Base-by-base conservation (phyloP, 2,329 filamentous ascomycete species). In the Exophiala sideris region DNA sequence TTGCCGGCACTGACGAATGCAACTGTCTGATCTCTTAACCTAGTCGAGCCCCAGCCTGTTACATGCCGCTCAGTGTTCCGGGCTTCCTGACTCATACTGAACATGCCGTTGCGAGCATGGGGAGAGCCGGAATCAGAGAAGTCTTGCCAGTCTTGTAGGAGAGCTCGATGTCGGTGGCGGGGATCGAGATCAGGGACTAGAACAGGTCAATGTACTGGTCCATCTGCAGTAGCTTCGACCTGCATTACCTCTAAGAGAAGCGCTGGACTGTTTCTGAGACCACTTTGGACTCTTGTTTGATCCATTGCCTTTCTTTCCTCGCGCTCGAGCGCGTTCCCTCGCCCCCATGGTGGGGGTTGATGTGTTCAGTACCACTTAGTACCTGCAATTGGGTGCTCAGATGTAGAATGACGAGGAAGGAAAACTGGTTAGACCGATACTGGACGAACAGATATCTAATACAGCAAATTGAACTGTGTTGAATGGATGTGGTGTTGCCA, bases 1-100 rank as follows among this genome's bases (percentile, higher is more conserved):
- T 68, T 70, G 18, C 81, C 82, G 33, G 81, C 83, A 65, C 81
- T 84, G 56, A 87, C 77, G 64, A 88, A 88, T 1, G 70, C 67
- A 47, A 87, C 76, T 20, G 72, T 71, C 50, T 77, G 73, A 62
- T 85, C 70, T 54, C 84, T 76, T 46, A 87, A 72, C 59, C 76
- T 76, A 56, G 75, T 73, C 2, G 74, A 67, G 51, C 75, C 73
- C 68, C 76, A 78, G 42, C 72, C 66, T 29, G 70, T 71, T 38
- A 71, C 70, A 60, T 80, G 76, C 14, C 70, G 73, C 64, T 78
- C 79, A 10, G 80, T 82, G 62, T 81, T 83, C 18, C 74, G 75
- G 34, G 81, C 82, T 68, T 83, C 82, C 60, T 85, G 78, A 58
- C 75, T 73, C 67, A 86, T 73, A 1, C 78, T 79, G 51, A 74